Conservation (phyloP, 768 basidiomycete genomes). For the Kwoniella dendrophila region DNA sequence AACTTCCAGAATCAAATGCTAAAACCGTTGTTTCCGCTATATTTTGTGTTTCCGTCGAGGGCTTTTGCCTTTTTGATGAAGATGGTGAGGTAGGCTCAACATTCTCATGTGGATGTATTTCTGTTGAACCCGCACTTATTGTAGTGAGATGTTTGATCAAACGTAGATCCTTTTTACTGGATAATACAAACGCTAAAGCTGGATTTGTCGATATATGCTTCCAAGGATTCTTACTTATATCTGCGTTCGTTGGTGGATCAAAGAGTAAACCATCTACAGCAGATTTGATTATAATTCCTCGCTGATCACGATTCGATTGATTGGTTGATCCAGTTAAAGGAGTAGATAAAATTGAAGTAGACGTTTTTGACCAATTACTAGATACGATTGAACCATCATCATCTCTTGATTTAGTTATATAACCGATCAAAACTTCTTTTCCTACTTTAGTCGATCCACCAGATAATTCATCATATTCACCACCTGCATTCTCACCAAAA, state of each 20-base stretch:
- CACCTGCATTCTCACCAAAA: slow-evolving; percentile 61
- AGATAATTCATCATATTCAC: slow-evolving; percentile 24
- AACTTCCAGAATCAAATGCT: slow-evolving; percentile 69
- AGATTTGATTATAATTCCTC: slow-evolving; percentile 42
- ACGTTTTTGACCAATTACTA: slow-evolving; percentile 79
- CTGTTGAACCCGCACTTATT: neutral
- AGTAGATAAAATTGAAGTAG: slow-evolving; percentile 54
- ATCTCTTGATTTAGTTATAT: slow-evolving; percentile 59
- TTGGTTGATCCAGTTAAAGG: slow-evolving; percentile 25
- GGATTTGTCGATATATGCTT: slow-evolving; percentile 77
- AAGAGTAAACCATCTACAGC: slow-evolving; percentile 55
- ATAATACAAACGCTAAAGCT: slow-evolving; percentile 89
- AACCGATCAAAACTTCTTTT: slow-evolving; percentile 66
- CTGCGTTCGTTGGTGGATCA: slow-evolving; percentile 23
- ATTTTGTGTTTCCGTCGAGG: neutral
- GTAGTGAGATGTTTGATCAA: slow-evolving; percentile 75
- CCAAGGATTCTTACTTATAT: slow-evolving; percentile 37
- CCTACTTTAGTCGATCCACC: slow-evolving; percentile 61
- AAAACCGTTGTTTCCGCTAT: slow-evolving; percentile 59
- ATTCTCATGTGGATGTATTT: slow-evolving; percentile 19
- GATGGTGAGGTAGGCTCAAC: slow-evolving; percentile 9
- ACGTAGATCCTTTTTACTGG: slow-evolving; percentile 84
- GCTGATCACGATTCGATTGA: neutral
- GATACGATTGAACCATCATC: slow-evolving; percentile 41
- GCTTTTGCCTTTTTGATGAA: slow-evolving; percentile 1